Percentiles rank a stretch among this genome's conserved stretches.
Conservation (phyloP, 2,329 filamentous ascomycete species). For the Sarocladiaceae sp. region DNA sequence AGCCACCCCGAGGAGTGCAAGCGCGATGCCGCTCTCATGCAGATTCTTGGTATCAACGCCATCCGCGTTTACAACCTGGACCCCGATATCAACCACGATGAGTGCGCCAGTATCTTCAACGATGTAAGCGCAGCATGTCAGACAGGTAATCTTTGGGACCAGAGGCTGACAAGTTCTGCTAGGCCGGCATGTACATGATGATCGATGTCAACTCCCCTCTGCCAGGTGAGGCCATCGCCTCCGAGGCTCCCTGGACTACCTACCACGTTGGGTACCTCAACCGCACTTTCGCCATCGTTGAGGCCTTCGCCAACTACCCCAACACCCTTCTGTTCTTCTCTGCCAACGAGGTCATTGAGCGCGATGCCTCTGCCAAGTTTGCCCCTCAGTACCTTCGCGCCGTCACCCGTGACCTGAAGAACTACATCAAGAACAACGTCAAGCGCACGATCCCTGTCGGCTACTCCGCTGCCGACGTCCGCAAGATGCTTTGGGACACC, state of each 20-base stretch:
- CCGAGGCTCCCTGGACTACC: constrained; percentile 48
- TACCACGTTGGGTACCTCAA: constrained; percentile 58
- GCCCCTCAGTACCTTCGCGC: constrained; percentile 69
- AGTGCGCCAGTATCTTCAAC: constrained; percentile 63
- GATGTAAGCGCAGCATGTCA: constrained; percentile 29
- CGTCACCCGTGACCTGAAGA: constrained; percentile 73
- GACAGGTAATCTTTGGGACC: background rate
- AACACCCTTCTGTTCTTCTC: constrained; percentile 70
- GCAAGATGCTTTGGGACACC: constrained; percentile 63
- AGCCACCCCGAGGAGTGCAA: constrained; percentile 52
- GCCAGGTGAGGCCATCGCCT: constrained; percentile 50
- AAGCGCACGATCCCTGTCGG: constrained; percentile 67
- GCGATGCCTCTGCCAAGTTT: constrained; percentile 49
- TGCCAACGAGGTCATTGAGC: constrained; percentile 72
- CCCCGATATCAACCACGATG: constrained; percentile 59
- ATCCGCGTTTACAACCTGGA: constrained; percentile 66
- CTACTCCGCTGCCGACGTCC: constrained; percentile 76
- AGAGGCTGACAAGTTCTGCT: background rate
- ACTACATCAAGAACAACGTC: constrained; percentile 67
- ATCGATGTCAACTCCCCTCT: constrained; percentile 63
- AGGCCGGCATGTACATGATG: constrained; percentile 63
- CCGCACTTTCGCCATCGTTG: constrained; percentile 60
- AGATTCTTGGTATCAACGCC: constrained; percentile 58
- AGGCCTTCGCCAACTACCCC: constrained; percentile 61
- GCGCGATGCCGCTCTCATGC: constrained; percentile 60